phyloP scores from a whole-genome alignment of 257 asterid genomes.

The Lycium ferocissimum region DNA sequence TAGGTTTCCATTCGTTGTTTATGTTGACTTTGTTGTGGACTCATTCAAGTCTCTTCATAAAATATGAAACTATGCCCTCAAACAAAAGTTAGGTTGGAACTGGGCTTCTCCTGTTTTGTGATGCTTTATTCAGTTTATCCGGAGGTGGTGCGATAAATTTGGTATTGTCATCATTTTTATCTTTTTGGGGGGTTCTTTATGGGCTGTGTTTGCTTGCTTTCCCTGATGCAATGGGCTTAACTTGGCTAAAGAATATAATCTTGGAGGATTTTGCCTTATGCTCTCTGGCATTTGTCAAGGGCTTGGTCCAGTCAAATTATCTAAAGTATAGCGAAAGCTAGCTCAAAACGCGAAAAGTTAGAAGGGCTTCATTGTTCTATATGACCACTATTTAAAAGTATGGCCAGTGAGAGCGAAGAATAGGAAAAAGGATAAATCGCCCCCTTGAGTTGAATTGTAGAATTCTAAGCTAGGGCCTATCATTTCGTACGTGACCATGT shows the following conservation, averaged over 20 bases:
- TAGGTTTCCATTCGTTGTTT: constrained; percentile 1
- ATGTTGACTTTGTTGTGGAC: neutral
- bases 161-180: neutral
- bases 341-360: no score
- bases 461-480: neutral
- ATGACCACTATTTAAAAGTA: neutral
- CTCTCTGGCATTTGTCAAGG: neutral
- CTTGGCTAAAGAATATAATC: neutral
- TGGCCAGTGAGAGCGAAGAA: neutral
- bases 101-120: neutral
- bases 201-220: neutral
- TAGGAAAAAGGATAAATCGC: neutral
- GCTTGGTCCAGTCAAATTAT: neutral
- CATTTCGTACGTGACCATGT: neutral
- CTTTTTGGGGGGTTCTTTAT: neutral
- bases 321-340: neutral
- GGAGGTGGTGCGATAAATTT: neutral
- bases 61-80: neutral
- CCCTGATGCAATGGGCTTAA: neutral
- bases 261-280: neutral
- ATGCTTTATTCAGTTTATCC: constrained; percentile 7
- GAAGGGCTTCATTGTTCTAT: neutral
- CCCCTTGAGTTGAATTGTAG: neutral
- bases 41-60: neutral
- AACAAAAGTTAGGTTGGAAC: constrained; percentile 6